Evolutionary conservation across 495 filamentous ascomycete genomes (phyloP).

Genomic region (Xylaria telfairii): DNA sequence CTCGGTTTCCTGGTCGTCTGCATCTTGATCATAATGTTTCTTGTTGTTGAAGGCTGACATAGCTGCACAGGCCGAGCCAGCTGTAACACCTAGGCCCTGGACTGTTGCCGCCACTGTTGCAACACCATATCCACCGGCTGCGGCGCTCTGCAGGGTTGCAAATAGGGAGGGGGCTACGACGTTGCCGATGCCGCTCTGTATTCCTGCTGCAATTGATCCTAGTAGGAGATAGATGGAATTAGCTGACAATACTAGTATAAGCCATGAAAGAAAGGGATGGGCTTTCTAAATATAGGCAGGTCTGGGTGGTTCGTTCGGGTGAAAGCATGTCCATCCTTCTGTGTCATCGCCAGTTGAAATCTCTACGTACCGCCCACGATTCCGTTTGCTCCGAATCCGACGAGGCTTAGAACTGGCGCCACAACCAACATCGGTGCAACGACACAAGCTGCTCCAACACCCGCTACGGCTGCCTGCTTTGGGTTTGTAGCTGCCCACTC

Average conservation of each 20-base stretch:
- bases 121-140: slow-evolving; percentile 24
- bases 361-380: slow-evolving; percentile 7
- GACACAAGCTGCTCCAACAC: background rate
- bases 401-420: background rate
- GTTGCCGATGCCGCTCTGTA: slow-evolving; percentile 24
- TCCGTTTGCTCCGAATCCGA: slow-evolving; percentile 11
- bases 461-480: background rate
- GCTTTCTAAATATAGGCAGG: background rate
- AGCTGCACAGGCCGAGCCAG: background rate
- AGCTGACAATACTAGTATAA: background rate
- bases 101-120: slow-evolving; percentile 11
- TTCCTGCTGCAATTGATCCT: slow-evolving; percentile 26
- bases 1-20: too few species aligned
- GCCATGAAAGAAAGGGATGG: background rate
- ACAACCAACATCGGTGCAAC: slow-evolving; percentile 13
- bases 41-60: background rate
- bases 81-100: slow-evolving; percentile 5
- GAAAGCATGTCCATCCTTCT: background rate
- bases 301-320: background rate
- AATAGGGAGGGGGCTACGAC: slow-evolving; percentile 26
- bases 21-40: background rate
- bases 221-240: background rate
- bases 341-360: background rate
- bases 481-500: slow-evolving; percentile 16
- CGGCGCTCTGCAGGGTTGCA: slow-evolving; percentile 30